Evolutionary conservation across 176 grass and related monocot species (phyloP), one percentile per base, ranked within the genome.

Genomic region (Oryza glumipatula): DNA sequence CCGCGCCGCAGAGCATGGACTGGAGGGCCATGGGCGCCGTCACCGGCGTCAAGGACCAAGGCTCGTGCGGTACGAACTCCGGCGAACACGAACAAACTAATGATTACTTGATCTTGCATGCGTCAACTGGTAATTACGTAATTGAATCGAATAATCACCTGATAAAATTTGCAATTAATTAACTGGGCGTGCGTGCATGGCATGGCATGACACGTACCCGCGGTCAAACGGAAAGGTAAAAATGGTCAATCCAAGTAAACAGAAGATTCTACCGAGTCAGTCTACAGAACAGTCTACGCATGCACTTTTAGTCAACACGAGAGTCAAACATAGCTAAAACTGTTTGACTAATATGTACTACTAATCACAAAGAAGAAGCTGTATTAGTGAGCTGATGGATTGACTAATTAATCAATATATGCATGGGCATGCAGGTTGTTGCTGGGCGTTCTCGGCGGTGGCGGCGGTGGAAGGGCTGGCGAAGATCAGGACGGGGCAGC

Each of bases 391-490:
- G 11, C 4, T 19, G 16, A 13, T 49, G 51, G 51, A 17, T 6
- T 52, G 15, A 17, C 7, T 54, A 17, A 17, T 16, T 14, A 41
- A 17, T 5, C 4, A 41, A 41, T 7, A 41, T 41, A 48, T 16
- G 23, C 19, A 39, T 6, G 21, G 13, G 28, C 78, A 93, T 88
- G 91, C 78, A 93, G 91, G 91, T 5, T 88, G 85, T 7, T 93
- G 92, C 73, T 93, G 92, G 92, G 92, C 92, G 49, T 93, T 93
- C 88, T 88, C 92, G 15, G 92, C 85, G 11, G 88, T 93, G 75
- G 88, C 92, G 26, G 88, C 92, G 7, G 72, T 86, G 65, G 92
- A 93, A 60, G 92, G 92, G 2, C 71, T 93, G 9, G 80, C 65
- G 21, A 86, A 93, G 75, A 65, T 90, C 52, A 70, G 32, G 12